A percentile compares a stretch with the other conserved stretches of the same genome.
Evolutionary conservation across 2,329 filamentous ascomycete species (phyloP).

Genomic region (Rachicladosporium sp.): DNA sequence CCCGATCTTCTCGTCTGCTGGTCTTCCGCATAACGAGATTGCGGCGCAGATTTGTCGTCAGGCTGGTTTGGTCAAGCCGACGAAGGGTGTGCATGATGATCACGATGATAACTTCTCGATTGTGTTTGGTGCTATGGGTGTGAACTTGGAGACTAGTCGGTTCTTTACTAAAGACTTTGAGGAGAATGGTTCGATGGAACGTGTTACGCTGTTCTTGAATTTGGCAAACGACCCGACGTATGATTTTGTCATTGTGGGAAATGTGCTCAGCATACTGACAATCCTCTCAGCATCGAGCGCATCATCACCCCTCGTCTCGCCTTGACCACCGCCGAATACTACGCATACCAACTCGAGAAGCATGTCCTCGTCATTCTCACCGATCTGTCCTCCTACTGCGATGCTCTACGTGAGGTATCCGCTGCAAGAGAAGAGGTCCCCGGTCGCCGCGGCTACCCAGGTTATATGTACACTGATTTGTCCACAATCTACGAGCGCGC

Average conservation of each 20-base stretch:
- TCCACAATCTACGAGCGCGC: conserved; percentile 99
- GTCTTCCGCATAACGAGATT: conserved; percentile 99
- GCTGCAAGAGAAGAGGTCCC: conserved; percentile 97
- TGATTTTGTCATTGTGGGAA: conserved; percentile 25
- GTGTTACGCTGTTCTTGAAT: conserved; percentile 94
- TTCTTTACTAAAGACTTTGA: conserved; percentile 99
- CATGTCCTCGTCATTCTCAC: conserved; percentile 98
- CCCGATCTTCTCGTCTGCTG: conserved; percentile 94
- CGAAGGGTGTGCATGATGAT: conserved; percentile 88
- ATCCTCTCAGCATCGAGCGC: conserved; percentile 69
- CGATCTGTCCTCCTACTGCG: conserved; percentile 94
- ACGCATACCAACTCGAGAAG: conserved; percentile 99
- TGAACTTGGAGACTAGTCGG: conserved; percentile 95
- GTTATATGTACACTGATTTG: conserved; percentile 99
- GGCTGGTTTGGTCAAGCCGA: conserved; percentile 75
- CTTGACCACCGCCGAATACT: conserved; percentile 97
- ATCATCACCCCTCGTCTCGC: conserved; percentile 98
- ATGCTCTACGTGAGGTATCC: conserved; percentile 96
- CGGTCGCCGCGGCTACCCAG: conserved; percentile 96
- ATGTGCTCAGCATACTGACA: conserved; percentile 7
- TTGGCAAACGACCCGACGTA: conserved; percentile 97
- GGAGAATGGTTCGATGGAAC: conserved; percentile 97
- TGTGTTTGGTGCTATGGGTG: conserved; percentile 99
- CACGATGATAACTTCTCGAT: conserved; percentile 99
- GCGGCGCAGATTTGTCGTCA: conserved; percentile 98